A percentile compares a stretch with the other conserved stretches of the same genome.
Evolutionary conservation across 192 early-diverging fungal genomes (phyloP).

Genomic region (Coemansia sp.): DNA sequence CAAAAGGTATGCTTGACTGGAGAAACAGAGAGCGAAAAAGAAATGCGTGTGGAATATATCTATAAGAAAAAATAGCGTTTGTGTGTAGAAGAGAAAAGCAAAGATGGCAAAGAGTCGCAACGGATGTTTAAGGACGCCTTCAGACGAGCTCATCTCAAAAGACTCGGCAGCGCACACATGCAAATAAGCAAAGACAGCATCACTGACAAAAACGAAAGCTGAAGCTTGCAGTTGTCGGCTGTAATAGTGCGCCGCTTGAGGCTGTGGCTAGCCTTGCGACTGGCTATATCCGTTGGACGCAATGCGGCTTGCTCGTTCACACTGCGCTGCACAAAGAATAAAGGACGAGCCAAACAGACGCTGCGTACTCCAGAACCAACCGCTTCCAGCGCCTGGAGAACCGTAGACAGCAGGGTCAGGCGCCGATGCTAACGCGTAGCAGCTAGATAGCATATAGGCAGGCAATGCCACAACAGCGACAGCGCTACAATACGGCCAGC

Average conservation of each 20-base stretch:
- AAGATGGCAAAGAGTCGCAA: conserved; percentile 8
- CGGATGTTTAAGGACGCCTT: conserved; percentile 13
- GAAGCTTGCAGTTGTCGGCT: not conserved
- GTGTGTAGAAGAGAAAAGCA: conserved; percentile 7
- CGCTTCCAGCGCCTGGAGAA: not conserved
- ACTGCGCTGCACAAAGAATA: not conserved
- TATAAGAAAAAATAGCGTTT: conserved; percentile 11
- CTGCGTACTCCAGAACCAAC: not conserved
- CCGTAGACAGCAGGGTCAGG: not conserved
- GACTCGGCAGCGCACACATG: not conserved
- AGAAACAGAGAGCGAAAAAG: not conserved
- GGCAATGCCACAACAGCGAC: too few relatives aligned
- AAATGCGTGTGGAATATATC: not conserved
- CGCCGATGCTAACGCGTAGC: not conserved
- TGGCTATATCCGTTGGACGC: conserved; percentile 3
- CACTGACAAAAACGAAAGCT: conserved; percentile 2
- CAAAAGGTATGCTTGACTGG: not conserved
- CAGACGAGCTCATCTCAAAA: conserved; percentile 4
- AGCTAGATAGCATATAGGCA: not conserved
- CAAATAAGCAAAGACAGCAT: not conserved
- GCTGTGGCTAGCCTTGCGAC: conserved; percentile 5
- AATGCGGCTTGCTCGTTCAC: conserved; percentile 8
- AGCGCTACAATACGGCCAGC: too few relatives aligned
- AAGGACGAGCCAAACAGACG: not conserved
- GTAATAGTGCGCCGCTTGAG: conserved; percentile 17